Evolutionary conservation across 1,139 yeast genomes (phyloP).

Genomic region (Pichia sp.): DNA sequence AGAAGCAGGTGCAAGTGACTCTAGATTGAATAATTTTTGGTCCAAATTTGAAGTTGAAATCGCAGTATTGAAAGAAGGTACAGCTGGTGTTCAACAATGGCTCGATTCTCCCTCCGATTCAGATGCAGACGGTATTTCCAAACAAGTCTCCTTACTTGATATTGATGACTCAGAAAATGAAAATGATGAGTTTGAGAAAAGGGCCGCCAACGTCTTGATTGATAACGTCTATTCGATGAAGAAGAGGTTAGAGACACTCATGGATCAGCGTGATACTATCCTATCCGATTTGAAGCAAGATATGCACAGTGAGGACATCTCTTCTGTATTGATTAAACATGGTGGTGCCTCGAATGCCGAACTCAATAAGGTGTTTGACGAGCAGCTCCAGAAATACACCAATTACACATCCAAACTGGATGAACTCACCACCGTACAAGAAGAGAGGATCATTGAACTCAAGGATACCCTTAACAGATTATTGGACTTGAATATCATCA

Average conservation of each 20-base stretch:
- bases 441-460: constrained; percentile 46
- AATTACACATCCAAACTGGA: constrained; percentile 64
- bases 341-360: constrained; percentile 47
- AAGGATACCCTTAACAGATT: constrained; percentile 53
- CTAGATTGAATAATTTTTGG: constrained; percentile 10
- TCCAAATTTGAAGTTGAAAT: constrained; percentile 10
- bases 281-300: constrained; percentile 60
- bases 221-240: constrained; percentile 38
- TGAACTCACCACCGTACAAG: constrained; percentile 59
- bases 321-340: constrained; percentile 59
- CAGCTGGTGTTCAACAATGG: constrained; percentile 12
- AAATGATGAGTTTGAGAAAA: constrained; percentile 22
- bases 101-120: not conserved
- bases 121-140: constrained; percentile 18
- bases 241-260: constrained; percentile 38
- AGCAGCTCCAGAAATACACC: constrained; percentile 71
- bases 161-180: constrained; percentile 34
- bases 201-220: constrained; percentile 29
- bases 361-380: constrained; percentile 53
- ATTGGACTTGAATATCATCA: constrained; percentile 36
- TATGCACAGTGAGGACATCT: constrained; percentile 80
- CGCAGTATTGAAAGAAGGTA: constrained; percentile 12
- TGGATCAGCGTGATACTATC: constrained; percentile 54
- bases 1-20: constrained; percentile 52
- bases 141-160: constrained; percentile 47